Evolutionary conservation across 148 eudicot species (phyloP), one percentile per base, ranked within the genome.

Genomic region (Rhododendron henanense): DNA sequence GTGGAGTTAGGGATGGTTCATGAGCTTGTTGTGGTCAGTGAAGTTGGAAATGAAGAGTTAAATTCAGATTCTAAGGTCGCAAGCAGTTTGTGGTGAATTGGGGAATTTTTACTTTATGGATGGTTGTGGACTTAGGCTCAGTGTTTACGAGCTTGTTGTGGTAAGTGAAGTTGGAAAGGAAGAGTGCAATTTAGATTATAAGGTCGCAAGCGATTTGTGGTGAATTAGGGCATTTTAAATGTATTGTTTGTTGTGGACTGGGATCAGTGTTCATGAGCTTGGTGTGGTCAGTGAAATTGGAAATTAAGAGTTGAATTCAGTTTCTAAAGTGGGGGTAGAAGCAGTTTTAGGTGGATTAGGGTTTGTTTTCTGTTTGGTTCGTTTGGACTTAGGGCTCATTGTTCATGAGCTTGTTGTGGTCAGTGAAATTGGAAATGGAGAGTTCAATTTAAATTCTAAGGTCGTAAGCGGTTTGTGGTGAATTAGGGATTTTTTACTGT

Each of bases 291-390:
- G 48, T 47, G 48, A 47, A 47, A 47, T 47, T 8, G 10, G 48
- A 47, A 47, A 47, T 8, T 47, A 8, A 1, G 76, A 71, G 39
- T 71, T 31, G 39, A 69, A 31, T 65, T 71, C 14, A 59, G 65
- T 59, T 19, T 6, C 5, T 71, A 31, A 7, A 31, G 18, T 13
- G 76, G 76, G 13, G 7, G 18, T 71, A 13, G 76, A 31, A 31
- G 76, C 19, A 3, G 33, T 71, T 31, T 71, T 71, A 4, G 76
- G 18, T 11, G 10, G 39, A 71, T 5, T 31, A 14, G 76, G 1
- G 39, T 31, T 71, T 71, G 76, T 69, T 77, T 67, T 86, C 44
- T 55, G 61, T 85, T 85, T 0, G 48, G 21, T 57, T 86, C 65
- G 50, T 47, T 47, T 47, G 61, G 19, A 57, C 61, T 57, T 18